Conservation (phyloP, 257 asterid species). For the Craterostigma plantagineum region DNA sequence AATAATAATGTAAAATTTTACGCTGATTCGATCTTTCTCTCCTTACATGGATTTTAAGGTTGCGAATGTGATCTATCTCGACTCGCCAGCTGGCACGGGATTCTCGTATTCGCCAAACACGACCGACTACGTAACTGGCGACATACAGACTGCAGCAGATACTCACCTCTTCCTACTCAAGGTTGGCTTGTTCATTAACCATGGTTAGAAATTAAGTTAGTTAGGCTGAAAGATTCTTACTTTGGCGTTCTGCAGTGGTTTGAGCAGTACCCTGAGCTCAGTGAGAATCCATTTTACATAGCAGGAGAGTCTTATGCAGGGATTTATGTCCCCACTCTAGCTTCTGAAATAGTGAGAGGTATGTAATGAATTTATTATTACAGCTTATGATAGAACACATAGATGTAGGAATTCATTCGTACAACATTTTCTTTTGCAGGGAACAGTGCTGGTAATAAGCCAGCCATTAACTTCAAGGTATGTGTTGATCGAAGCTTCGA, state of each 20-base stretch:
- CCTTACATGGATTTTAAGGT: conserved; percentile 21
- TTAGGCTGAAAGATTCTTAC: neutral
- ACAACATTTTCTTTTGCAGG: conserved; percentile 39
- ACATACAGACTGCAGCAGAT: conserved; percentile 63
- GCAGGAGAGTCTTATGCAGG: conserved; percentile 96
- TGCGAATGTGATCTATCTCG: conserved; percentile 59
- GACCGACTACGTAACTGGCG: conserved; percentile 68
- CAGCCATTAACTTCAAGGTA: conserved; percentile 71
- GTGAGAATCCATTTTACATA: conserved; percentile 59
- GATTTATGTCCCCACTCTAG: conserved; percentile 77
- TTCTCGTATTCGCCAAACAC: conserved; percentile 47
- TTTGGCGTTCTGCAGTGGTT: conserved; percentile 53
- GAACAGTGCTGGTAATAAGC: conserved; percentile 47
- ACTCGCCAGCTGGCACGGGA: conserved; percentile 95
- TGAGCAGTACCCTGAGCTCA: conserved; percentile 69
- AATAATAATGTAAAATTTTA: no score
- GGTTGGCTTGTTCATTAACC: conserved; percentile 17
- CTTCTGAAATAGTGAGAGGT: conserved; percentile 74
- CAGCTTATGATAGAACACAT: neutral
- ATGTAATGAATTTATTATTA: conserved; percentile 9
- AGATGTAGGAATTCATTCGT: neutral
- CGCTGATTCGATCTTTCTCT: no score
- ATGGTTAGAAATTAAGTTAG: neutral
- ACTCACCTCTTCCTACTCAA: conserved; percentile 73
- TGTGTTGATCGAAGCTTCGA: neutral